Conservation (phyloP, 306 rosid genomes). For the Prinsepia uniflora region DNA sequence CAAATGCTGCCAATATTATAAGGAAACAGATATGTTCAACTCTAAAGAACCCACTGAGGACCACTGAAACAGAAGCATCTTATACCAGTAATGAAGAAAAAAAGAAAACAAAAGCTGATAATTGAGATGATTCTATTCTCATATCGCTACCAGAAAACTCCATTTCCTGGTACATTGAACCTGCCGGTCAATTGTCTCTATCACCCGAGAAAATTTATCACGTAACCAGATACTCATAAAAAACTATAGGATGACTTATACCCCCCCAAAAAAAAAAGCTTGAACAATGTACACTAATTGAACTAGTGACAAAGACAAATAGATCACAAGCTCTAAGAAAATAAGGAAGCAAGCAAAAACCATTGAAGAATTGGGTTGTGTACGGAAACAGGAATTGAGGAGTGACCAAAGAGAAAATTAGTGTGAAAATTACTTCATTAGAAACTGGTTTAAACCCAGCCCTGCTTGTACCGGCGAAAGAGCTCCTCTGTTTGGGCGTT, state of each 20-base stretch:
- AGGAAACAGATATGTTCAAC: too few species aligned
- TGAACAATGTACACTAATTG: slow-evolving; percentile 7
- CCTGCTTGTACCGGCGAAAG: slow-evolving; percentile 73
- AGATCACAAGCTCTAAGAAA: neutral
- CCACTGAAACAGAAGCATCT: slow-evolving; percentile 31
- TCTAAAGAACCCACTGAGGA: neutral
- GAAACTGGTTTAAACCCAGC: slow-evolving; percentile 41
- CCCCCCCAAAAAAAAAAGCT: too few species aligned
- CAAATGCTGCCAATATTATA: neutral
- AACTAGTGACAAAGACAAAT: neutral
- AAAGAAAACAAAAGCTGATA: slow-evolving; percentile 8
- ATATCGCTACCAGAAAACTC: neutral
- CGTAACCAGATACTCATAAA: neutral
- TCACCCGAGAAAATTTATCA: too few species aligned
- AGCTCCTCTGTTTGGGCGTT: slow-evolving; percentile 87
- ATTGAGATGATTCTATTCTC: slow-evolving; percentile 31
- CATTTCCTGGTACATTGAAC: too few species aligned
- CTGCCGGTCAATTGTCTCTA: too few species aligned
- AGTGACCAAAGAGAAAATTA: too few species aligned
- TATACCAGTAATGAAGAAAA: neutral
- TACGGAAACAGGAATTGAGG: neutral
- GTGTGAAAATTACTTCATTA: neutral
- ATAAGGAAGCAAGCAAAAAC: too few species aligned
- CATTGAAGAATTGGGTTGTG: neutral
- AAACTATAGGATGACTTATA: neutral